These are phyloP conservation scores for Anisodus tanguticus DNA, from an alignment of 257 asterid species.

Conservation along the genomic window DNA sequence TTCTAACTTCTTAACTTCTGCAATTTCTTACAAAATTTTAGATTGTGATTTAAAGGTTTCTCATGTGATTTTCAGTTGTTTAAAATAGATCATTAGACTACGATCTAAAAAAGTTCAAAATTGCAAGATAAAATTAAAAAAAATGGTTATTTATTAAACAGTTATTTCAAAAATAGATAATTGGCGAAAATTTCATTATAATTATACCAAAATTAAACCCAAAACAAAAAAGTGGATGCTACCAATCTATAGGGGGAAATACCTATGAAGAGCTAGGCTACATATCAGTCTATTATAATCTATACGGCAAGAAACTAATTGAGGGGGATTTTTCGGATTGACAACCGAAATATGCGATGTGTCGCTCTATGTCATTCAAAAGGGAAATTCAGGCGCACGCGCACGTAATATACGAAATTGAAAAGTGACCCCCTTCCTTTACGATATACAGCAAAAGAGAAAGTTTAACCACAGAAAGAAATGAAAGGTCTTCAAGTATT, in stretches of 20 bases:
- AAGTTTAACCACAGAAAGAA: background rate
- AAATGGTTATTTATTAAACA: no score
- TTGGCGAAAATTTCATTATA: no score
- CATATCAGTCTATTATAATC: background rate
- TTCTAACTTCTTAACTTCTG: no score
- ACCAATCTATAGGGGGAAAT: background rate
- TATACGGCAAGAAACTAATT: background rate
- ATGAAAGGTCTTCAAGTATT: background rate
- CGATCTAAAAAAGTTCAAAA: no score
- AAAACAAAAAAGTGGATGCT: background rate
- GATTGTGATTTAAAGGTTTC: no score
- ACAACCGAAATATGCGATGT: conserved; percentile 40
- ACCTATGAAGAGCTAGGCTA: background rate
- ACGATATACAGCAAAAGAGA: background rate
- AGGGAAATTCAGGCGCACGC: conserved; percentile 35
- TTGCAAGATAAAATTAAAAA: no score
- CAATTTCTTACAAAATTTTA: no score
- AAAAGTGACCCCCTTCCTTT: background rate
- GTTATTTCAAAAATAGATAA: no score
- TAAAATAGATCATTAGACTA: no score
- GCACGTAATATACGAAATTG: background rate
- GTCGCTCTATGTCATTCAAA: conserved; percentile 43
- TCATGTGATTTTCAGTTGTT: no score
- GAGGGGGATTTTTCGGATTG: conserved; percentile 5
- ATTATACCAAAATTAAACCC: background rate